phyloP scores from a whole-genome alignment of 345 rosid genomes.

The Aethionema arabicum region DNA sequence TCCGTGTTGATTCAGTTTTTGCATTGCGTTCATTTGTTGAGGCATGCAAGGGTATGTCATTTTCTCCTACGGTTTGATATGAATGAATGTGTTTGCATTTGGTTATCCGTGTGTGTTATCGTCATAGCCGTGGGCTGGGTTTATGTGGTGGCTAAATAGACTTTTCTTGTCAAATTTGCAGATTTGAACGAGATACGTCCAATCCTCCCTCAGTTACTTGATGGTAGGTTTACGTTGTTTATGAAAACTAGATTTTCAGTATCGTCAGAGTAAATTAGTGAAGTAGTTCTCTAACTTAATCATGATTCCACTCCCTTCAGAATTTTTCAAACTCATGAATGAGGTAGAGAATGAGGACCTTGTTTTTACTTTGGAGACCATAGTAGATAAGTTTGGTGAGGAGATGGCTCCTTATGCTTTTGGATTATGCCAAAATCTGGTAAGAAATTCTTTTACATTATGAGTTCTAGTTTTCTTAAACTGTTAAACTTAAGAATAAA shows the following conservation, averaged over 20 bases:
- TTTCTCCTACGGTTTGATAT: conserved; percentile 21
- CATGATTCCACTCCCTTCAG: conserved; percentile 40
- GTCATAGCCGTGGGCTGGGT: conserved; percentile 3
- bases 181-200: conserved; percentile 93
- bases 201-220: conserved; percentile 88
- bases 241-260: conserved; percentile 17
- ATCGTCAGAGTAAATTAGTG: conserved; percentile 14
- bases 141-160: conserved; percentile 18
- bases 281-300: neutral
- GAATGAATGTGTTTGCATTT: conserved; percentile 19
- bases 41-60: conserved; percentile 69
- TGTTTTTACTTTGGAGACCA: conserved; percentile 86
- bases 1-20: conserved; percentile 94
- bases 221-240: conserved; percentile 53
- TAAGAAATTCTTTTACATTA: conserved; percentile 36
- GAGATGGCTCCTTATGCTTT: conserved; percentile 97
- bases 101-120: conserved; percentile 5
- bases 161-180: conserved; percentile 37
- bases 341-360: conserved; percentile 97
- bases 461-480: conserved; percentile 20
- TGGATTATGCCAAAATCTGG: conserved; percentile 94
- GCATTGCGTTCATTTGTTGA: conserved; percentile 90
- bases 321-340: conserved; percentile 91
- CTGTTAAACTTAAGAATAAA: conserved; percentile 3
- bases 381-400: conserved; percentile 94